Base-by-base conservation (phyloP, 305 asterid genomes). In the Solanum hybrid region DNA sequence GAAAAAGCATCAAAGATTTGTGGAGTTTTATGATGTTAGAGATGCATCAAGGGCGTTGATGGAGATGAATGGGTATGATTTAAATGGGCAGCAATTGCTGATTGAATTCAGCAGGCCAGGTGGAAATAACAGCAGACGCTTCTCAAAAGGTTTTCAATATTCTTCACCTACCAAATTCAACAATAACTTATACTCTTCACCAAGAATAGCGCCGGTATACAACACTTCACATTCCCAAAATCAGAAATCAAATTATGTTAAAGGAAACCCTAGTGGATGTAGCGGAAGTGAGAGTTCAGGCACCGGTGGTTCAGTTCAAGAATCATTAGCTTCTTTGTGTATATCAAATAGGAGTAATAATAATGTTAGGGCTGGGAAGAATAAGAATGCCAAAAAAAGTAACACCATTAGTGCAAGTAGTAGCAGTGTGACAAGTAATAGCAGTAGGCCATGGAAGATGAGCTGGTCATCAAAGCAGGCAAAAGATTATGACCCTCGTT, bases 41-140 rank as follows among this genome's bases (percentile, higher is more conserved):
- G 92, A 95, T 36, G 98, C 99, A 2, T 98, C 98, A 0, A 91
- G 40, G 27, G 99, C 99, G 6, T 71, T 94, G 87, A 86, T 92
- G 6, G 96, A 88, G 37, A 89, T 96, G 97, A 94, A 93, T 37
- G 96, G 96, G 2, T 90, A 89, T 32, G 95, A 93, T 89, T 88
- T 97, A 5, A 86, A 87, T 37, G 98, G 98, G 10, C 89, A 89
- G 27, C 80, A 40, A 8, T 86, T 95, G 3, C 89, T 95, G 35
- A 93, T 97, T 12, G 96, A 97, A 37, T 96, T 93, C 89, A 97
- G 99, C 51, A 51, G 99, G 17, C 98, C 96, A 3, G 99, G 99
- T 20, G 99, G 98, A 20, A 90, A 91, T 14, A 92, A 36, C 91
- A 91, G 51, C 90, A 91, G 82, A 91, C 94, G 90, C n/a, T 60